These are phyloP conservation scores for Phytophthora pisi DNA, from an alignment of 352 stramenopile genomes.

Conservation along the genomic window DNA sequence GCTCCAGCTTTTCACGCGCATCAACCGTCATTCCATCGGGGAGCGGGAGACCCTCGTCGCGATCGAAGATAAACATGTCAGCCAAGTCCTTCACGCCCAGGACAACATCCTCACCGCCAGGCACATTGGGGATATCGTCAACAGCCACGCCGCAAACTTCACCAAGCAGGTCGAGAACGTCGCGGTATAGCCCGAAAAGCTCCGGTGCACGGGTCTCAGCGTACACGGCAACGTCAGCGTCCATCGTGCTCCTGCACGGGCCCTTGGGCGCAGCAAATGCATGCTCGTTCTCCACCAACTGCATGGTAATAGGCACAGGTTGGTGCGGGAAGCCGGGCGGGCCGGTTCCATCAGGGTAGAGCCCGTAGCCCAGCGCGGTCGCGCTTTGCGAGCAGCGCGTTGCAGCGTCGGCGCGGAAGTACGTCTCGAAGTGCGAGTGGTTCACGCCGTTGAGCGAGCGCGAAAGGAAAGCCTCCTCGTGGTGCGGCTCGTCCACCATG, in stretches of 20 bases:
- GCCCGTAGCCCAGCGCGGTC: slow-evolving; percentile 69
- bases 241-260: slow-evolving; percentile 59
- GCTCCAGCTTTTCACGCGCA: slow-evolving; percentile 57
- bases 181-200: slow-evolving; percentile 59
- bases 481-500: slow-evolving; percentile 43
- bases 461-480: slow-evolving; percentile 68
- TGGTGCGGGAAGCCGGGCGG: slow-evolving; percentile 68
- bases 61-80: slow-evolving; percentile 87
- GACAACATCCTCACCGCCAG: slow-evolving; percentile 72
- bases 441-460: slow-evolving; percentile 72
- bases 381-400: slow-evolving; percentile 85
- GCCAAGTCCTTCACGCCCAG: slow-evolving; percentile 83
- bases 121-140: slow-evolving; percentile 56
- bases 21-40: slow-evolving; percentile 61
- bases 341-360: slow-evolving; percentile 84
- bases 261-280: slow-evolving; percentile 85
- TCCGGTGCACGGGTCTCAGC: slow-evolving; percentile 56
- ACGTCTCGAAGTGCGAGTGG: slow-evolving; percentile 84
- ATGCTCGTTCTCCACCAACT: slow-evolving; percentile 84
- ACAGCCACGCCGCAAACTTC: slow-evolving; percentile 68
- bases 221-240: slow-evolving; percentile 64
- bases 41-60: slow-evolving; percentile 62
- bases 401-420: slow-evolving; percentile 83
- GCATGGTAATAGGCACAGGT: slow-evolving; percentile 86
- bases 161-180: slow-evolving; percentile 61